Evolutionary conservation across 768 basidiomycete genomes (phyloP).

Genomic region (Sporobolomyces pararoseus): DNA sequence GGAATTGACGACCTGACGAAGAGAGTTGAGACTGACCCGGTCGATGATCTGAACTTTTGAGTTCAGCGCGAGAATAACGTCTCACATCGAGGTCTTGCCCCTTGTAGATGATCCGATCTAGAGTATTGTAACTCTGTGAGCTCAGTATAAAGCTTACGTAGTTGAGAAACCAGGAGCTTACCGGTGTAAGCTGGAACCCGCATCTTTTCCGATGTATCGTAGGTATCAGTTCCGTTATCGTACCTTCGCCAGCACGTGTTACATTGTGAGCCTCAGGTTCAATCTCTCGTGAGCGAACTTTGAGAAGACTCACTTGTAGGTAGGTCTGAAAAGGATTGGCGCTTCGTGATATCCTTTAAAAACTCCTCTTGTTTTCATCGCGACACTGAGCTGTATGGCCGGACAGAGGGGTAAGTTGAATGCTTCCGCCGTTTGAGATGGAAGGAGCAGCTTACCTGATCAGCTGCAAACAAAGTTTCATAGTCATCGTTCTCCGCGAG

Average conservation of each 20-base stretch:
- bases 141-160: background rate
- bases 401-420: background rate
- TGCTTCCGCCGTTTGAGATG: background rate
- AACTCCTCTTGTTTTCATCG: slow-evolving; percentile 66
- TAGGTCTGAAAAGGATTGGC: slow-evolving; percentile 83
- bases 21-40: slow-evolving; percentile 59
- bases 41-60: slow-evolving; percentile 89
- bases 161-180: slow-evolving; percentile 48
- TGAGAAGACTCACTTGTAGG: slow-evolving; percentile 82
- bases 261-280: no score
- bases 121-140: background rate
- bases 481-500: slow-evolving; percentile 64
- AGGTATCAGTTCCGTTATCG: slow-evolving; percentile 62
- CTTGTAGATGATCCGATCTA: slow-evolving; percentile 87
- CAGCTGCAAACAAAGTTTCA: slow-evolving; percentile 69
- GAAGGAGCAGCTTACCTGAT: slow-evolving; percentile 62
- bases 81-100: slow-evolving; percentile 68
- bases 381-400: slow-evolving; percentile 61
- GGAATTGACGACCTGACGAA: background rate
- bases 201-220: slow-evolving; percentile 94
- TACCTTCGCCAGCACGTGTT: no score
- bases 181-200: slow-evolving; percentile 97
- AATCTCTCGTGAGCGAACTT: no score
- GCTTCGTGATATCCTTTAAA: slow-evolving; percentile 86
- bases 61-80: slow-evolving; percentile 76